Evolutionary conservation across 2,329 filamentous ascomycete species (phyloP), one percentile per base, ranked within the genome.

Genomic region (Talaromyces verruculosus): DNA sequence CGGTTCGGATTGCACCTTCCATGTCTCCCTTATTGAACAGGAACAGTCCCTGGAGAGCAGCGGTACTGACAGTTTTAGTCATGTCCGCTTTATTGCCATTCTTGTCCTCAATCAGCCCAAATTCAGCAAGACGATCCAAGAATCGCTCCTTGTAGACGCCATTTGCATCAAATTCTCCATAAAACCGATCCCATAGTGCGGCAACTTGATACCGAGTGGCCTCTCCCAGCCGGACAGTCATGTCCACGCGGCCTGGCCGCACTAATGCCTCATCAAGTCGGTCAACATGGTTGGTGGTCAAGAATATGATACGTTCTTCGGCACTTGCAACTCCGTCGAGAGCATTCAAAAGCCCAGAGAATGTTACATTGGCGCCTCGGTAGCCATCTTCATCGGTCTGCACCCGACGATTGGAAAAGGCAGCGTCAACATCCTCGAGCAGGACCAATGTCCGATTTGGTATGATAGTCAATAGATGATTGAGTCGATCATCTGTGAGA

Each of bases 251-350:
- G 0, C 95, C 95, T 0, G 95, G 95, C 28, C 95, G 86, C 58
- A 98, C 92, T 49, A 99, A 80, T 3, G 95, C 95, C 67, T 92
- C 90, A 73, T 97, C 93, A 1, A 98, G 85, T 47, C 92, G 86
- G 70, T 97, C 93, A 43, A 97, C 88, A 74, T 97, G 92, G 74
- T 99, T 99, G 22, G 94, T 96, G 1, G 95, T 99, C 68, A 96
- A 83, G 78, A 99, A 97, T 1, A 96, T 88, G 68, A 99, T 91
- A 63, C 95, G 87, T 81, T 98, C 94, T 76, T 98, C 95, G 13
- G 93, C 92, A 61, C 93, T 96, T 6, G 93, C 93, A n/a, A 98
- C 88, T 1, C 95, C 95, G 69, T 99, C 95, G 15, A 94, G 78
- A 0, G 91, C 90, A 72, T 93, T 93, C 43, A 98, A 82, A 22